Evolutionary conservation across 2,329 filamentous ascomycete genomes (phyloP).

Genomic region (Colletotrichum sp.): DNA sequence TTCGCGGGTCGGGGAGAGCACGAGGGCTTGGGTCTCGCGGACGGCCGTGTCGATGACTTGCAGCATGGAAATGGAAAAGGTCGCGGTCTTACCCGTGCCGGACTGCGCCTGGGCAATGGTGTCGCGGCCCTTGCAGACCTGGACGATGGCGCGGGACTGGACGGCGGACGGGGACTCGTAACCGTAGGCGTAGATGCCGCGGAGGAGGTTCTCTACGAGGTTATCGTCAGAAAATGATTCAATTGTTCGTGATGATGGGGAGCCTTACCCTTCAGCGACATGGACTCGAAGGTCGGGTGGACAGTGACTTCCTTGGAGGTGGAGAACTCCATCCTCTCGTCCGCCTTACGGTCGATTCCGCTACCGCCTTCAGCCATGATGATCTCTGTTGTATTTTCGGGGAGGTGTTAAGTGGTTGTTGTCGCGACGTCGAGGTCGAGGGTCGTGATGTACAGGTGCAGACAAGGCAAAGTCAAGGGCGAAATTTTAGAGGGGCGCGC

Average conservation of each 20-base stretch:
- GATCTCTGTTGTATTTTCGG: conserved; percentile 19
- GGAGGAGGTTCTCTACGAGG: conserved; percentile 81
- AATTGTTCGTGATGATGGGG: background rate
- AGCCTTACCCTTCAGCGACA: conserved; percentile 83
- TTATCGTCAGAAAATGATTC: background rate
- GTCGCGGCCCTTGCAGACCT: conserved; percentile 98
- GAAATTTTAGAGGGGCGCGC: conserved; percentile 20
- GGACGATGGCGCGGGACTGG: conserved; percentile 96
- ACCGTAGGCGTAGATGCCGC: conserved; percentile 97
- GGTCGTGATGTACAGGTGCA: background rate
- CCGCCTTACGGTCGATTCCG: conserved; percentile 86
- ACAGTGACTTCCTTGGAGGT: conserved; percentile 98
- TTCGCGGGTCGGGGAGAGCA: conserved; percentile 95
- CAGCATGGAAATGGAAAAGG: conserved; percentile 94
- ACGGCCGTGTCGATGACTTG: conserved; percentile 95
- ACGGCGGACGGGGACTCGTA: conserved; percentile 98
- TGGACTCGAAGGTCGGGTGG: conserved; percentile 91
- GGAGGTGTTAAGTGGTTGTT: background rate
- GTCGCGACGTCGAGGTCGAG: background rate
- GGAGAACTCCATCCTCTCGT: conserved; percentile 97
- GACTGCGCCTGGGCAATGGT: conserved; percentile 98
- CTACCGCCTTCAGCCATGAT: conserved; percentile 83
- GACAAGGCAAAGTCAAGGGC: background rate
- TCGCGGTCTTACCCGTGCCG: conserved; percentile 95
- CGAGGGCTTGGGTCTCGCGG: conserved; percentile 91